Evolutionary conservation across 768 basidiomycete species (phyloP), one percentile per base, ranked within the genome.

Genomic region (Agrocybe praecox): DNA sequence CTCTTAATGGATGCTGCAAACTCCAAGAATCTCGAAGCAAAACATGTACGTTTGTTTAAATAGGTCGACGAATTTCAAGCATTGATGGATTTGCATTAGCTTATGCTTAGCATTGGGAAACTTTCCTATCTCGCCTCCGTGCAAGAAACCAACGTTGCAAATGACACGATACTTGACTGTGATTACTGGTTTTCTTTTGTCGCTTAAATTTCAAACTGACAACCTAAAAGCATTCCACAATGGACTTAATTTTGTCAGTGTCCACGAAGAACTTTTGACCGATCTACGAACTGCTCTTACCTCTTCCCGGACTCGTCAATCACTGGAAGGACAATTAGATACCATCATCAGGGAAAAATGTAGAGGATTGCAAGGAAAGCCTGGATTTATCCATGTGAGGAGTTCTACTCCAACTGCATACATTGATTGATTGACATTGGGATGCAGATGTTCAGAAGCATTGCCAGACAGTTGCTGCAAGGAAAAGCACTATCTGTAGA

Each of bases 101-200:
- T 98, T 46, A 88, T 93, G 83, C 82, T 96, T 53, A 95, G 94
- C 65, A 84, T 98, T 23, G 92, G 92, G 19, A 98, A 98, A 70
- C 81, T 98, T 11, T 77, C 89, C 0, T 85, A 92, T 64, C 76
- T 97, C 14, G 90, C 90, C 1, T 86, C 92, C 55, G 74, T 94
- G 24, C 90, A 91, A 57, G 88, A 87, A 62, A 72, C 72, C 1
- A 74, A 76, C 32, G 71, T 72, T 15, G 55, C 72, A 15, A 84
- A 89, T 42, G 83, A 86, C 53, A 66, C 65, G 29, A 74, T 33
- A 11, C 44, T 75, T 54, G 73, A 90, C 14, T 86, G 85, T 67
- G 81, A 90, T 87, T 67, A 50, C 74, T 67, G 47, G 9, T 42
- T n/a, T n/a, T 24, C 52, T 29, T 23, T 24, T 26, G 49, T 22